Evolutionary conservation across 2,329 filamentous ascomycete species (phyloP).

Genomic region (Aspergillus sp.): DNA sequence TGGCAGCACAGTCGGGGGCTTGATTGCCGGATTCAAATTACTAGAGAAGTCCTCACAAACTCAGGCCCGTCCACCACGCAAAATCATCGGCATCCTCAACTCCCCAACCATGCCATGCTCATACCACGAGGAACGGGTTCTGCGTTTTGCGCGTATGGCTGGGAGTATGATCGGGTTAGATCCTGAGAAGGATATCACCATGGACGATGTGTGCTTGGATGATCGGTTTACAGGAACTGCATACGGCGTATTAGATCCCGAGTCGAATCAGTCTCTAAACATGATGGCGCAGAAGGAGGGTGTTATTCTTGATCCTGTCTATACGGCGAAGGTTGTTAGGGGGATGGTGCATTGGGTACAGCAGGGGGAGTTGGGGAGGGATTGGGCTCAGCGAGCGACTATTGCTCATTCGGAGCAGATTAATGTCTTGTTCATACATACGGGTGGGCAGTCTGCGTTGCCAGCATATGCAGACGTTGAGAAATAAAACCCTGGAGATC

Average conservation of each 20-base stretch:
- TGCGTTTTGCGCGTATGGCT: constrained; percentile 23
- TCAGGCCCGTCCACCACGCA: constrained; percentile 6
- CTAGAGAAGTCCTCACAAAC: constrained; percentile 16
- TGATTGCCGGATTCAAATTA: constrained; percentile 30
- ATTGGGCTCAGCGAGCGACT: constrained; percentile 4
- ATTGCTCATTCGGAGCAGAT: constrained; percentile 1
- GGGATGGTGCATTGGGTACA: constrained; percentile 21
- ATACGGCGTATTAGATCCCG: constrained; percentile 26
- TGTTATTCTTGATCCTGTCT: constrained; percentile 29
- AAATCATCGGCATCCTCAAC: constrained; percentile 26
- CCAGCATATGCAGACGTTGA: constrained; percentile 22
- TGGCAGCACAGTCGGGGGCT: constrained; percentile 28
- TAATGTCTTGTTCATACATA: constrained; percentile 33
- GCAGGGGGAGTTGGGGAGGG: constrained; percentile 12
- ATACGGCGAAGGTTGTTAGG: constrained; percentile 28
- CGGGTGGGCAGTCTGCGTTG: constrained; percentile 29
- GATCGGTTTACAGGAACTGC: constrained; percentile 25
- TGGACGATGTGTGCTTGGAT: constrained; percentile 26
- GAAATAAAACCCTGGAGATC: constrained; percentile 3
- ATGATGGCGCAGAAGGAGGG: constrained; percentile 22
- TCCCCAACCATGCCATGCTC: constrained; percentile 24
- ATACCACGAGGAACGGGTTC: constrained; percentile 24
- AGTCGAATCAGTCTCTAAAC: constrained; percentile 16
- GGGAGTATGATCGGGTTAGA: constrained; percentile 24
- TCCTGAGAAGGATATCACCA: constrained; percentile 16